A percentile compares a stretch with the other conserved stretches of the same genome.
phyloP scores from a whole-genome alignment of 441 rosid genomes.

The Aquilaria agallochum region DNA sequence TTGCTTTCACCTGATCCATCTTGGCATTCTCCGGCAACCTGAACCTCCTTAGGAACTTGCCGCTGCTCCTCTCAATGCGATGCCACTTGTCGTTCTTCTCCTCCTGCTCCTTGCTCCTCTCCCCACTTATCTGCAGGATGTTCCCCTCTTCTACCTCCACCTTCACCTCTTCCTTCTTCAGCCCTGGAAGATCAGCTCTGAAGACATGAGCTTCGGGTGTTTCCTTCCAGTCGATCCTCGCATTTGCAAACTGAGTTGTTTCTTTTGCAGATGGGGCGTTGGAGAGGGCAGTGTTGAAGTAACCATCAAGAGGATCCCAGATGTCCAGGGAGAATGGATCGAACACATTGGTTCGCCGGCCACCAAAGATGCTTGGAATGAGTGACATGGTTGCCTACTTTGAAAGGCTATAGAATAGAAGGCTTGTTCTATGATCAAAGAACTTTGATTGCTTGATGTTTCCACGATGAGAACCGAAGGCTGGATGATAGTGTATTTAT shows the following conservation, averaged over 20 bases:
- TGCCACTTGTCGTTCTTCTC: constrained; percentile 30
- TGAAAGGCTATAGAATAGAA: neutral
- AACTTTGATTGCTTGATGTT: neutral
- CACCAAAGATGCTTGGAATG: constrained; percentile 30
- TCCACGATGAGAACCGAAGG: neutral
- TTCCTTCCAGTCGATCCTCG: constrained; percentile 11
- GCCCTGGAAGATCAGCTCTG: constrained; percentile 14
- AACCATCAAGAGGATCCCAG: constrained; percentile 24
- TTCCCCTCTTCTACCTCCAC: constrained; percentile 24
- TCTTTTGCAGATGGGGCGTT: constrained; percentile 4
- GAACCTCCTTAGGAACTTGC: constrained; percentile 25
- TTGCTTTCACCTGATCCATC: constrained; percentile 19
- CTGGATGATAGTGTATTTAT: neutral
- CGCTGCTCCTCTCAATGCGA: constrained; percentile 27
- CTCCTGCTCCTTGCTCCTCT: constrained; percentile 26
- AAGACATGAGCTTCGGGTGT: constrained; percentile 10
- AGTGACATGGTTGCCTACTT: constrained; percentile 17
- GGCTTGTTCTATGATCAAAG: no score
- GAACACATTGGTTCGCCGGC: constrained; percentile 14
- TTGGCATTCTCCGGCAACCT: constrained; percentile 28
- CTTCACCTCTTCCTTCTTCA: constrained; percentile 28
- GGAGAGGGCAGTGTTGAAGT: constrained; percentile 7
- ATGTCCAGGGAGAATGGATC: constrained; percentile 25
- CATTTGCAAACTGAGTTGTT: constrained; percentile 9
- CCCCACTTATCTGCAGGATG: constrained; percentile 28